These are phyloP conservation scores for Orbilia quercus DNA, from an alignment of 2,329 filamentous ascomycete genomes.

Conservation along the genomic window DNA sequence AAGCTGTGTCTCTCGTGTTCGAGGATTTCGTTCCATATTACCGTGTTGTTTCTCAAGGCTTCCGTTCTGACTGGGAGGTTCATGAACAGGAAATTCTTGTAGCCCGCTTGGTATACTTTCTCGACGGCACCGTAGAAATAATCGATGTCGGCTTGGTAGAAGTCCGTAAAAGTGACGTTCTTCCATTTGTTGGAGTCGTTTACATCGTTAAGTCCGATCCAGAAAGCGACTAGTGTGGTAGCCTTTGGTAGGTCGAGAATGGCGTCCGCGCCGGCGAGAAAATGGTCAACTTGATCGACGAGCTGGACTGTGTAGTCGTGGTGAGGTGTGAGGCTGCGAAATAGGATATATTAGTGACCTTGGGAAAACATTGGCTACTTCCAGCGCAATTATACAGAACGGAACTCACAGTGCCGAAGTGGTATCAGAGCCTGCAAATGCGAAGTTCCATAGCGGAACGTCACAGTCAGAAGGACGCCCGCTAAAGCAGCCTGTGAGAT, in stretches of 20 bases:
- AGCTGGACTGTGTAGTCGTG: slow-evolving; percentile 43
- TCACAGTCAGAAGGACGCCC: slow-evolving; percentile 35
- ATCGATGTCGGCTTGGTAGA: slow-evolving; percentile 40
- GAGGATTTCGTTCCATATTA: slow-evolving; percentile 41
- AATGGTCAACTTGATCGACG: slow-evolving; percentile 29
- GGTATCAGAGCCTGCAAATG: slow-evolving; percentile 31
- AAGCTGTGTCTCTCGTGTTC: slow-evolving; percentile 45
- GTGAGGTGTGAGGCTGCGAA: slow-evolving; percentile 17
- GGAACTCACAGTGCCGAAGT: slow-evolving; percentile 36
- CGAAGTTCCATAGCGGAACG: slow-evolving; percentile 43
- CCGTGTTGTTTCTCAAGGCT: slow-evolving; percentile 23
- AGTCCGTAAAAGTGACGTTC: slow-evolving; percentile 37
- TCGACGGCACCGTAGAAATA: slow-evolving; percentile 35
- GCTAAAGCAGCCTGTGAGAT: slow-evolving; percentile 43
- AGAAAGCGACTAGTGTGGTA: slow-evolving; percentile 38
- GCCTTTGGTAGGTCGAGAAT: slow-evolving; percentile 30
- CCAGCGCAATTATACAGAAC: background rate
- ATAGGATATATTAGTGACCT: background rate
- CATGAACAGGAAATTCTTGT: slow-evolving; percentile 54
- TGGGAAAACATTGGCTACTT: background rate
- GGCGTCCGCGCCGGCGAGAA: slow-evolving; percentile 25
- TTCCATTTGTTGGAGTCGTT: slow-evolving; percentile 48
- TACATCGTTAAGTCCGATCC: slow-evolving; percentile 48
- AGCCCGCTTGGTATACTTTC: slow-evolving; percentile 35
- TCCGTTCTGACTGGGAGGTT: slow-evolving; percentile 27